Conservation (phyloP, 331 rosid species). For the Quercus tomentella region DNA sequence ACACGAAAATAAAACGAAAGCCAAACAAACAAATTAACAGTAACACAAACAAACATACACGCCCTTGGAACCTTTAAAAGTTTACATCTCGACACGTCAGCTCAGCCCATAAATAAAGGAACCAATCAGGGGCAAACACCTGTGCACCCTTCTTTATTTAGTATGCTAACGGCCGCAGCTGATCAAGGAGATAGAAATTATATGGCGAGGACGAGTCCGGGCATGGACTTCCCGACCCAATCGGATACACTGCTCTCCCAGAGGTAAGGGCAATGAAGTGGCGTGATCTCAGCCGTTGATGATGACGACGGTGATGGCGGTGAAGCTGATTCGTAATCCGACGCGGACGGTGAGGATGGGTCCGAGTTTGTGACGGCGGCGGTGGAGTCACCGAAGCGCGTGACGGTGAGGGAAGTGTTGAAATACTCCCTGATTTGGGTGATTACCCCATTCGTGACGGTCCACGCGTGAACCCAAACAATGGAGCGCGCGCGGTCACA, state of each 20-base stretch:
- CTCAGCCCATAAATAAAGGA: constrained; percentile 4
- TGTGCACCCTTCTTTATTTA: constrained; percentile 10
- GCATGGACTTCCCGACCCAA: constrained; percentile 75
- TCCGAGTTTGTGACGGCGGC: background rate
- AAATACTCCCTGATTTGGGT: constrained; percentile 83
- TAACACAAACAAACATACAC: background rate
- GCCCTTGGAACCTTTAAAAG: background rate
- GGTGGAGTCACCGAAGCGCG: constrained; percentile 34
- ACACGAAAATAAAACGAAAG: background rate
- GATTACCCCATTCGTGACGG: constrained; percentile 76
- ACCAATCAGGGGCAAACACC: constrained; percentile 26
- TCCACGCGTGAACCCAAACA: constrained; percentile 91
- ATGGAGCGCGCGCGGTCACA: constrained; percentile 50
- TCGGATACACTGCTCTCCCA: constrained; percentile 86
- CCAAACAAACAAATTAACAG: background rate
- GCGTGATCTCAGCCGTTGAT: constrained; percentile 30
- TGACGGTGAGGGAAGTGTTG: constrained; percentile 90
- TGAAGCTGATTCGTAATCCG: constrained; percentile 16
- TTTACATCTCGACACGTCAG: constrained; percentile 24
- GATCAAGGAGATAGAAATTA: constrained; percentile 19
- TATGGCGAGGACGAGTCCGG: constrained; percentile 88
- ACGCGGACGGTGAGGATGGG: background rate
- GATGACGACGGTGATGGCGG: constrained; percentile 8
- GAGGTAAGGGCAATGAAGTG: constrained; percentile 53
- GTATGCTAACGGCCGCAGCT: constrained; percentile 19